Base-by-base conservation (phyloP, 2,329 filamentous ascomycete genomes). In the Calcarisporium arbuscula region DNA sequence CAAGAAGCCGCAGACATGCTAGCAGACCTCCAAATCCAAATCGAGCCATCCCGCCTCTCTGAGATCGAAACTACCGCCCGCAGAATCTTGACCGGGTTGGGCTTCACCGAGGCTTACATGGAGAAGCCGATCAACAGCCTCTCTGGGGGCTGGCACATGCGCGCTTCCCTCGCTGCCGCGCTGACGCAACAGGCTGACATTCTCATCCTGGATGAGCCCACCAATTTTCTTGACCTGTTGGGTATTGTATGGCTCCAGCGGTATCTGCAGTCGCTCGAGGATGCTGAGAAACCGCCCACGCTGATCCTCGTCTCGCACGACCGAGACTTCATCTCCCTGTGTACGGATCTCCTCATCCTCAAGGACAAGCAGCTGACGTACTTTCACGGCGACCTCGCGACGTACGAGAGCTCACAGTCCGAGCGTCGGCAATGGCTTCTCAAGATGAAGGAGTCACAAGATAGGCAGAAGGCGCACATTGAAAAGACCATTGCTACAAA, bases 201-300 rank as follows among this genome's bases (percentile, higher is more conserved):
- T 3, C 67, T 94, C 38, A 80, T 94, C 32, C 74, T 94, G 3
- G 86, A 94, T 54, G 86, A 94, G 53, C 87, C 87, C 0, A 94
- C 86, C 21, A 94, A 94, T 51, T 94, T 86, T 52, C 70, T 94
- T 2, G 86, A 94, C 50, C 65, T 94, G 1, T 70, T 88, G 0
- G 85, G 84, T 2, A 88, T 94, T 38, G 76, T 94, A 36, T 94
- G 87, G 85, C 67, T 95, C 2, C 82, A 94, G 51, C 72, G 72
- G 10, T 81, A 88, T 50, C 72, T 94, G 8, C 64, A 72, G 23
- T 62, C 70, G 2, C 56, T 81, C 4, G 66, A 68, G 5, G 70
- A 77, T 15, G 56, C 56, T 0, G 60, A 68, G 0, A 59, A 67
- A 3, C 74, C 72, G 0, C 74, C 74, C 0, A 92, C 85, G 0